Conservation (phyloP, 129 eudicot species). For the Logfia minima region DNA sequence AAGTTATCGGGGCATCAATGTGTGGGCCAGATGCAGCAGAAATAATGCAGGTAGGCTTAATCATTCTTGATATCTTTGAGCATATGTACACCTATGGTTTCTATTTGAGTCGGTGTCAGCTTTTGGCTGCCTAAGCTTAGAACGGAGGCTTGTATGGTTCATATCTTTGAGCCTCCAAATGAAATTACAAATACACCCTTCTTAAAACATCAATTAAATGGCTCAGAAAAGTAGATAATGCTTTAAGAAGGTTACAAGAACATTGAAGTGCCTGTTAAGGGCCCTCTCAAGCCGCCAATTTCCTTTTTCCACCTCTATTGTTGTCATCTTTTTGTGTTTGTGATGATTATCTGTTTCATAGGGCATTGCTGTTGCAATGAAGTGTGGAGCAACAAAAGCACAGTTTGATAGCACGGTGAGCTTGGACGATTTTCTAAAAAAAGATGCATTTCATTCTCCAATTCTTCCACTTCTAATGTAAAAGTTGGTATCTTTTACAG, state of each 20-base stretch:
- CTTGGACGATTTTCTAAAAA: background rate
- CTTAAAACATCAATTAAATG: background rate
- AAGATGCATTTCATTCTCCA: background rate
- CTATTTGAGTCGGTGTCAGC: background rate
- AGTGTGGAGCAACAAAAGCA: conserved; percentile 97
- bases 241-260: background rate
- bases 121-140: background rate
- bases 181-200: background rate
- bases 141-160: background rate
- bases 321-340: background rate
- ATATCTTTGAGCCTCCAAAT: background rate
- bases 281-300: background rate
- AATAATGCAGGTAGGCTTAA: conserved; percentile 75
- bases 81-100: background rate
- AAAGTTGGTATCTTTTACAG: conserved; percentile 32
- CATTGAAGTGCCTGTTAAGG: background rate
- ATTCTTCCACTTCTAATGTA: conserved; percentile 2
- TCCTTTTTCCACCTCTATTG: background rate
- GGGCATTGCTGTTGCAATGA: conserved; percentile 91
- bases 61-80: conserved; percentile 2
- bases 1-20: conserved; percentile 98
- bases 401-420: conserved; percentile 96
- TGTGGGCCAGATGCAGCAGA: conserved; percentile 99
- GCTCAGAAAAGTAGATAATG: background rate
- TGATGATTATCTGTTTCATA: conserved; percentile 21